Base-by-base conservation (phyloP, 1,139 yeast species). In the Suhomyces kunorum region DNA sequence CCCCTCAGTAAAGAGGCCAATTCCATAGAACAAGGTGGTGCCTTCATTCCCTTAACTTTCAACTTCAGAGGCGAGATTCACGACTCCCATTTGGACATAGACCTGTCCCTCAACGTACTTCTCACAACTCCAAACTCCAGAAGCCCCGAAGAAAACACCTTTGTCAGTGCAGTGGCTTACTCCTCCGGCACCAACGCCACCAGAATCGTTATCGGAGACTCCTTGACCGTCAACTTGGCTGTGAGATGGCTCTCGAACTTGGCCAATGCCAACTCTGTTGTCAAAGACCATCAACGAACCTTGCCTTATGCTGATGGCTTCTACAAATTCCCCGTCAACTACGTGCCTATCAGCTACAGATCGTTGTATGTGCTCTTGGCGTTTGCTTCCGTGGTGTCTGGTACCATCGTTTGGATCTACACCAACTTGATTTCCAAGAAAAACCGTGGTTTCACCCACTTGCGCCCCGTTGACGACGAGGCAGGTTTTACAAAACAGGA, bases 41-140 rank as follows among this genome's bases (percentile, higher is more conserved):
- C 80, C 3, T 68, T 56, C 32, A 59, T 84, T 8, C 92, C 92
- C 2, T 60, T 85, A 41, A 76, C 82, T 2, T 71, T 85, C 56
- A 79, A 79, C 53, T 66, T 85, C 46, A 74, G 89, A 47, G 94
- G 92, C 3, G 77, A 76, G 42, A 73, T 83, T 32, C 80, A 80
- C 48, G 84, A 82, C 39, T 75, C 84, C 24, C 92, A 85, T 61
- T 63, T 85, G 44, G 89, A 85, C 52, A 64, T 85, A 37, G 92
- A 85, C 55, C 68, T 78, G 9, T 59, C 70, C 19, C 44, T 85
- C 59, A 83, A 83, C 53, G 68, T 83, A 14, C 52, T 83, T 11
- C 56, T 83, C 32, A 69, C 76, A 31, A 66, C 64, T 34, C 76
- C 77, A 7, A 45, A 51, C 18, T 53, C 47, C 14, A 53, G 53